Base-by-base conservation (phyloP, 1,284 basidiomycete species). In the Inonotus hispidus region DNA sequence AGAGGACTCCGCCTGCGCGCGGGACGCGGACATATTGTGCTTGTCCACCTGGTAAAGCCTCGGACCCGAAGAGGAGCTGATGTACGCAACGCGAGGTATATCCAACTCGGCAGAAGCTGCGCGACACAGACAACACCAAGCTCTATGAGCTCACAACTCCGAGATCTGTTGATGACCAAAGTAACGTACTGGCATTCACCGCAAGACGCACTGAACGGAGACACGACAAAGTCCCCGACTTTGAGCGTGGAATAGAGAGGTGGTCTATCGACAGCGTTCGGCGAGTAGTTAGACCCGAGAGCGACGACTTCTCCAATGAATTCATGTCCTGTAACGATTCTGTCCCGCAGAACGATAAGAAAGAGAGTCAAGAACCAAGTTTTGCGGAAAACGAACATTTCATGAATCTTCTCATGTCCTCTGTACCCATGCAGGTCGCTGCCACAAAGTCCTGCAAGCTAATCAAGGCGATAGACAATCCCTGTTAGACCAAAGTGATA, bases 21-120 rank as follows among this genome's bases (percentile, higher is more conserved):
- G 92, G 92, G 11, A 93, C 84, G 29, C 88, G 83, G 2, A 93
- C 81, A 71, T 89, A 96, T 72, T 95, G 92, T 0, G 93, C 93
- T 75, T 96, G 94, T 1, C 85, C 91, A 11, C 93, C 94, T 7
- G 88, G 85, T 0, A 93, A 80, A 10, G 73, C 69, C 0, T 87
- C 83, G 37, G 84, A 84, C 39, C 93, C 93, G 70, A 94, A 90
- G 8, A 93, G 77, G 27, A 74, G 72, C 5, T 85, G 83, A 63
- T 84, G 73, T 1, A 79, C 75, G 71, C 94, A 95, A 52, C 93
- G 81, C 39, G 83, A 87, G 1, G 91, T 93, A 70, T 87, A 88
- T 27, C 88, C 89, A 29, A 87, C 71, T 2, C 85, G 79, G 71
- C 93, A 95, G 67, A 84, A 87, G 61, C 89, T 91, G 65, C 62